Conservation (phyloP, 2,329 filamentous ascomycete species). For the Shiraia sp. region DNA sequence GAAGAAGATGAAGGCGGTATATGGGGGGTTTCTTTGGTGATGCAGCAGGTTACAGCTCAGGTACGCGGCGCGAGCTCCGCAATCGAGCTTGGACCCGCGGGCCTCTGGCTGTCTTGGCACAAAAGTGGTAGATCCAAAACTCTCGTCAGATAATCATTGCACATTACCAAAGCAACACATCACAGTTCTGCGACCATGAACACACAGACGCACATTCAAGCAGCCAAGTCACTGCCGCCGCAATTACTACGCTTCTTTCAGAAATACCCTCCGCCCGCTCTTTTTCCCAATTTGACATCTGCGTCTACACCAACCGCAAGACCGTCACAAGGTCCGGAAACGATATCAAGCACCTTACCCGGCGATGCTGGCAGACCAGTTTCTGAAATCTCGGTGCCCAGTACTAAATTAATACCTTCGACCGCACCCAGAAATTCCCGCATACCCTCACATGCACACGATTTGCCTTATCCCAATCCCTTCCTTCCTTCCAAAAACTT, state of each 20-base stretch:
- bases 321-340: constrained; percentile 13
- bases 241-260: constrained; percentile 85
- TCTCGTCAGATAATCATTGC: no score
- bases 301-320: constrained; percentile 21
- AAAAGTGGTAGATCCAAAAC: constrained; percentile 5
- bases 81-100: constrained; percentile 1
- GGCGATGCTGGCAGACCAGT: constrained; percentile 47
- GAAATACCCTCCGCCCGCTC: constrained; percentile 74
- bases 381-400: constrained; percentile 32
- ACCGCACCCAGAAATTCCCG: constrained; percentile 15
- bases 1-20: constrained; percentile 5
- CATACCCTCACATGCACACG: constrained; percentile 25
- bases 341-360: constrained; percentile 27
- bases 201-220: constrained; percentile 47
- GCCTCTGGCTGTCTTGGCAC: constrained; percentile 15
- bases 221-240: constrained; percentile 74
- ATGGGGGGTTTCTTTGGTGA: not conserved
- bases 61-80: constrained; percentile 25
- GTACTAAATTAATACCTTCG: constrained; percentile 21
- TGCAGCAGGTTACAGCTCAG: constrained; percentile 22
- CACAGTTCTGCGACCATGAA: constrained; percentile 26
- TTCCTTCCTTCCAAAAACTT: constrained; percentile 82
- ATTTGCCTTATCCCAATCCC: constrained; percentile 69
- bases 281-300: constrained; percentile 45
- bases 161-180: constrained; percentile 6